These are phyloP conservation scores for Thermomucor indicae-seudaticae DNA, from an alignment of 371 early-diverging fungal genomes.

Conservation along the genomic window DNA sequence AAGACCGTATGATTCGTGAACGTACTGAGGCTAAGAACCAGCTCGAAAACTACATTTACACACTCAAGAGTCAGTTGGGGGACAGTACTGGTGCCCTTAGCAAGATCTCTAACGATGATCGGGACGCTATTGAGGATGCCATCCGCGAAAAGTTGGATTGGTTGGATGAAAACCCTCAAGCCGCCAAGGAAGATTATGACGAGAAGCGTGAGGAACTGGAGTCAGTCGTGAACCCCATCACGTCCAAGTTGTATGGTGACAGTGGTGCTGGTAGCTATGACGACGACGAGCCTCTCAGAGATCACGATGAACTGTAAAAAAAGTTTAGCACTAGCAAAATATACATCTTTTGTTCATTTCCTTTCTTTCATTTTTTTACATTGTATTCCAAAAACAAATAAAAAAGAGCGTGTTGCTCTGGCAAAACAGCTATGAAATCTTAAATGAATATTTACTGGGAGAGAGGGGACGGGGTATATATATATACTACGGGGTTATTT, in stretches of 20 bases:
- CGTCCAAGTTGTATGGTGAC: constrained; percentile 74
- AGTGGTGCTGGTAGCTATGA: constrained; percentile 34
- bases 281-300: constrained; percentile 61
- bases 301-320: constrained; percentile 75
- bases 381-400: too few species aligned
- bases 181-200: constrained; percentile 75
- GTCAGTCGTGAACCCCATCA: constrained; percentile 88
- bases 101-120: constrained; percentile 79
- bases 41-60: constrained; percentile 81
- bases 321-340: too few species aligned
- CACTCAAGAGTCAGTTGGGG: constrained; percentile 72
- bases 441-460: too few species aligned
- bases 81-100: constrained; percentile 64
- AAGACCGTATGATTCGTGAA: constrained; percentile 82
- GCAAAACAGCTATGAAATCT: too few species aligned
- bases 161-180: constrained; percentile 68
- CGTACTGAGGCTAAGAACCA: constrained; percentile 85
- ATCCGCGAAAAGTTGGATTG: constrained; percentile 83
- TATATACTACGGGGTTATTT: too few species aligned
- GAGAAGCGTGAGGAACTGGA: constrained; percentile 52
- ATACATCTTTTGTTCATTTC: neutral
- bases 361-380: constrained; percentile 1
- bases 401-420: too few species aligned
- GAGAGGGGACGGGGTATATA: too few species aligned
- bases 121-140: constrained; percentile 86